phyloP scores from a whole-genome alignment of 148 eudicot species.

The Rhododendron kiyosumense region DNA sequence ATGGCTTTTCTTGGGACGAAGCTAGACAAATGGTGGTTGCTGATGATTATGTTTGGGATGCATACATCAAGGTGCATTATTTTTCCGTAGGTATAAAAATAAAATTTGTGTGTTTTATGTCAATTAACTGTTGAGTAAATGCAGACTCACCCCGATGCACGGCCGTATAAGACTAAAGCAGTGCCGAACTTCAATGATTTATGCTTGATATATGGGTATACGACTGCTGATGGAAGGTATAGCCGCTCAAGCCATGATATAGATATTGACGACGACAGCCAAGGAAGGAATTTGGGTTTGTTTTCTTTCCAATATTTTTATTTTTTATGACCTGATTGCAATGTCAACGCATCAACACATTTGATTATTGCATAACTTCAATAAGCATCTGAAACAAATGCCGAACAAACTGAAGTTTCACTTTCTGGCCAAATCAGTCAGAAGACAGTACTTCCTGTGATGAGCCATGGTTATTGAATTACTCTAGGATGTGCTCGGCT shows the following conservation, averaged over 20 bases:
- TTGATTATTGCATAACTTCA: not conserved
- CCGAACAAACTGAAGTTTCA: not conserved
- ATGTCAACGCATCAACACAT: not conserved
- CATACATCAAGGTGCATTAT: slow-evolving; percentile 28
- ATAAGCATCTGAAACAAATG: not conserved
- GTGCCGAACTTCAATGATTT: slow-evolving; percentile 25
- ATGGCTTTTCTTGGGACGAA: slow-evolving; percentile 36
- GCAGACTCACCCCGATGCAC: slow-evolving; percentile 35
- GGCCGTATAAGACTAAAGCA: slow-evolving; percentile 27
- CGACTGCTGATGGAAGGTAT: slow-evolving; percentile 40
- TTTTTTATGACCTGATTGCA: not conserved
- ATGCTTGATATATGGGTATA: slow-evolving; percentile 32
- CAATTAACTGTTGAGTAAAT: not conserved
- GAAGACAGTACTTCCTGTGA: not conserved
- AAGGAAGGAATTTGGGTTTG: slow-evolving; percentile 24
- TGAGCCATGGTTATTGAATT: not conserved
- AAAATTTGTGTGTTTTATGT: not conserved
- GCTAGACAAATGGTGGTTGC: slow-evolving; percentile 29
- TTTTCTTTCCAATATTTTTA: not conserved
- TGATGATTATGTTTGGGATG: slow-evolving; percentile 35
- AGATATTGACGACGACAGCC: slow-evolving; percentile 26
- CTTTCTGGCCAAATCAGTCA: not conserved
- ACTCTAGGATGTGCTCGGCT: not conserved
- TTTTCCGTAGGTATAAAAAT: not conserved
- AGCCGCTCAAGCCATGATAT: slow-evolving; percentile 39